Base-by-base conservation (phyloP, 495 filamentous ascomycete genomes). In the Daldinia childiae region DNA sequence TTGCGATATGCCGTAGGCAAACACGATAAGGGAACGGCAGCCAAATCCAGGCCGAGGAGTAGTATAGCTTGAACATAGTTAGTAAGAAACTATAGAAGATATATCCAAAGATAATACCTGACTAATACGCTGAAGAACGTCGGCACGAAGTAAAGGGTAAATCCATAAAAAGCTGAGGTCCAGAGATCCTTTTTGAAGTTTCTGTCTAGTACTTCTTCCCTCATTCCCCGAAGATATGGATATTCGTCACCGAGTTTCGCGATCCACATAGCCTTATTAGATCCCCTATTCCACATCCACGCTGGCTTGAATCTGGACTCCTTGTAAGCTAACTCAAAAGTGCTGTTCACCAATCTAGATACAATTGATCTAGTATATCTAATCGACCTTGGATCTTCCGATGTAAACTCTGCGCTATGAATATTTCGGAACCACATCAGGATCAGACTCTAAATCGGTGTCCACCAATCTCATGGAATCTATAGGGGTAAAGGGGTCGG, bases 221-320 rank as follows among this genome's bases (percentile, higher is more conserved):
- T 19, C 43, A 48, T 48, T 9, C 43, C 43, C 2, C 9, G 19
- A 3, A 48, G 43, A 24, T 14, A 5, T 4, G 7, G 43, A 11
- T 48, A 48, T 24, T 51, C 41, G 0, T 41, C 17, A 9, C 57
- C 39, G 17, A 73, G 51, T 8, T 69, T 69, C 6, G 50, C 15
- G 17, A 73, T 65, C 66, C 66, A 70, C 34, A n/a, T 43, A 6
- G 24, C 64, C 56, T 70, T 74, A 24, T 62, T 70, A 1, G 32
- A 34, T 7, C 71, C 71, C 7, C 71, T 68, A 21, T 65, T 45
- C 66, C 71, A 74, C 63, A 66, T 63, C 71, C 71, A 70, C 3
- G 66, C 62, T 0, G 59, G 55, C 32, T 64, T 66, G 39, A 63
- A 54, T 15, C 24, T 17, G 17, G 71, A 63, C 21, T 66, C 41